phyloP scores from a whole-genome alignment of 257 asterid species.

The Solanum pimpinellifolium region DNA sequence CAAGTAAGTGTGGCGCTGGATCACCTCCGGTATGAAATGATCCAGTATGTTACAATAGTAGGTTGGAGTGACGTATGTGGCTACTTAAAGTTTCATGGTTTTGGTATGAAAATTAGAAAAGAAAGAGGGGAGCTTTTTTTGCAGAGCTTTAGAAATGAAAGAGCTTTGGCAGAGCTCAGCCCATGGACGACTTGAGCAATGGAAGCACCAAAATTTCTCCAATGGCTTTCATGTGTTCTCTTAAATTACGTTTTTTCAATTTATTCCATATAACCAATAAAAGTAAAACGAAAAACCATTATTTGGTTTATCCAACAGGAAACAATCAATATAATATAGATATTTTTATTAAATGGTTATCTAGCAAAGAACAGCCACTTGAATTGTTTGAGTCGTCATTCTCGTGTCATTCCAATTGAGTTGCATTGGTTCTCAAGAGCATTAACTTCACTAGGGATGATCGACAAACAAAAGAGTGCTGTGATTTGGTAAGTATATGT shows the following conservation, averaged over 20 bases:
- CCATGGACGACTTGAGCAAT: neutral
- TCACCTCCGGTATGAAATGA: neutral
- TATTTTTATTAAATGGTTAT: neutral
- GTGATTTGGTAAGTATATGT: slow-evolving; percentile 33
- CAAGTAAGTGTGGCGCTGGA: neutral
- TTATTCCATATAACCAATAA: neutral
- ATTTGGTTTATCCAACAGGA: neutral
- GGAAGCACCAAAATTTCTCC: neutral
- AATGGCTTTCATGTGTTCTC: neutral
- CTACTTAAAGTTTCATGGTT: neutral
- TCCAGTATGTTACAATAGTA: neutral
- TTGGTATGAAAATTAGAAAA: neutral
- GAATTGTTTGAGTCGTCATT: slow-evolving; percentile 20
- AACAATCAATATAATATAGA: neutral
- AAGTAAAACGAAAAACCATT: neutral
- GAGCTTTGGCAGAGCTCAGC: neutral
- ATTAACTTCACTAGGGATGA: slow-evolving; percentile 16
- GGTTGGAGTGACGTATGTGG: neutral
- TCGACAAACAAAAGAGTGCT: slow-evolving; percentile 30
- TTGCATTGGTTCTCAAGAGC: slow-evolving; percentile 24
- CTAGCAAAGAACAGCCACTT: neutral
- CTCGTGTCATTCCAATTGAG: slow-evolving; percentile 53
- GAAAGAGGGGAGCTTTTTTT: neutral
- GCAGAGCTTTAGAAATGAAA: neutral
- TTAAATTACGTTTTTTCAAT: neutral